Evolutionary conservation across 805 yeast genomes (phyloP), one percentile per base, ranked within the genome.

Genomic region (Nakazawaea holstii): DNA sequence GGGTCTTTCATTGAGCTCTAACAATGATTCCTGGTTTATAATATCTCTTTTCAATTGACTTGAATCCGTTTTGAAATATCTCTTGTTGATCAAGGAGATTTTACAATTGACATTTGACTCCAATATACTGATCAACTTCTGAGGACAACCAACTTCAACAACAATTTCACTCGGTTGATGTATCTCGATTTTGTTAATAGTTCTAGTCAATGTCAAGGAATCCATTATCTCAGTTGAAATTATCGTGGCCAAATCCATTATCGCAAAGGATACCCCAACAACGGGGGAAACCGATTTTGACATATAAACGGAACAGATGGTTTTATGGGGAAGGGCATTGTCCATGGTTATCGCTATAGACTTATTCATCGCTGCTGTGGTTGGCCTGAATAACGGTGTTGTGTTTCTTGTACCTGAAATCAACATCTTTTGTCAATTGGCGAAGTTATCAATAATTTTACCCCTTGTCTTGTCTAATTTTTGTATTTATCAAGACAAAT

Each of bases 131-230:
- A 66, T 55, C 36, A 73, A 46, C 36, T 39, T 0, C 69, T 69
- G 0, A 48, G 30, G 1, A 61, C 14, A 6, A 9, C 42, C 47
- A 8, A 29, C 35, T 2, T 77, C 70, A 6, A 72, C 42, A 8
- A 70, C 47, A 4, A 73, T 59, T 29, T 66, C 71, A 3, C 65
- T 53, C 0, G 70, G 72, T 9, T 58, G 54, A 39, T 57, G 59
- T 1, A 72, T 57, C 15, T 62, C 64, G 0, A 73, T 43, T 48
- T 68, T 69, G 49, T 74, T 73, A 8, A 74, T 55, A 0, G 76
- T 70, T 39, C 77, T 57, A 2, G 73, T 72, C 47, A 62, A 73
- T 0, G 76, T 73, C 51, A 69, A 76, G 0, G 79, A 68, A 52
- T 74, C 80, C 15, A 65, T 56, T 11, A 68, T 59, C 11, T 65